These are phyloP conservation scores for Uncinocarpus reesii DNA, from an alignment of 2,329 filamentous ascomycete species.

Conservation along the genomic window DNA sequence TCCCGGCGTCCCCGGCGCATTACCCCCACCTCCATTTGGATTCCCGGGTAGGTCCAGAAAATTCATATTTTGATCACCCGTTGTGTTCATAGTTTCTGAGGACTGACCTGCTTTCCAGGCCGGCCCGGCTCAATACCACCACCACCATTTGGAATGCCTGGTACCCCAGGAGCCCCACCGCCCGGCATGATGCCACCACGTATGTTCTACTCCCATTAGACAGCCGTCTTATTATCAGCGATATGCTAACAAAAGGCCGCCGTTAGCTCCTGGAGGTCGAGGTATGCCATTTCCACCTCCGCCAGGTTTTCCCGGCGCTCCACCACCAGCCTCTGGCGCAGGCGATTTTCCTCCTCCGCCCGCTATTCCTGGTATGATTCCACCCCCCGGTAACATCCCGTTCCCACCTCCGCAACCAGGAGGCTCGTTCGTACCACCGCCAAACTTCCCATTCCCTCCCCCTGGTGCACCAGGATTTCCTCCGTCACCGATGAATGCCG, in stretches of 20 bases:
- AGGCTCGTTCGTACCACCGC: constrained; percentile 31
- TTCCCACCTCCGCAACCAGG: constrained; percentile 29
- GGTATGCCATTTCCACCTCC: constrained; percentile 46
- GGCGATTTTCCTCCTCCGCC: constrained; percentile 3
- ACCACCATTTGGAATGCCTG: constrained; percentile 49
- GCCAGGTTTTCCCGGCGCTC: constrained; percentile 33
- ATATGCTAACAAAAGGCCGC: not conserved
- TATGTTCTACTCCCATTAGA: constrained; percentile 37
- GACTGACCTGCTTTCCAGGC: constrained; percentile 21
- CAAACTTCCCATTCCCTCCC: constrained; percentile 43
- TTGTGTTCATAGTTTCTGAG: not conserved
- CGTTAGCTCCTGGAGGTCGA: constrained; percentile 44
- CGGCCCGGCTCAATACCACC: constrained; percentile 39
- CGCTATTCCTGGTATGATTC: constrained; percentile 7
- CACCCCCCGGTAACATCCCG: constrained; percentile 21
- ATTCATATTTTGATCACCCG: not conserved
- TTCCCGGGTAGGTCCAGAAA: constrained; percentile 52
- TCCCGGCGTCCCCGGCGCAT: constrained; percentile 27
- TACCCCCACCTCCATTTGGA: constrained; percentile 46
- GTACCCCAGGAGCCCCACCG: constrained; percentile 31
- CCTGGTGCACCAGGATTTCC: constrained; percentile 25
- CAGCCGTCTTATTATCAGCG: too few species aligned
- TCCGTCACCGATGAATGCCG: constrained; percentile 20
- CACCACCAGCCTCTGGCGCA: constrained; percentile 19
- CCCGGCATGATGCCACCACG: constrained; percentile 40